phyloP scores from a whole-genome alignment of 1,284 basidiomycete genomes.

The Phellopilus nigrolimitatus region DNA sequence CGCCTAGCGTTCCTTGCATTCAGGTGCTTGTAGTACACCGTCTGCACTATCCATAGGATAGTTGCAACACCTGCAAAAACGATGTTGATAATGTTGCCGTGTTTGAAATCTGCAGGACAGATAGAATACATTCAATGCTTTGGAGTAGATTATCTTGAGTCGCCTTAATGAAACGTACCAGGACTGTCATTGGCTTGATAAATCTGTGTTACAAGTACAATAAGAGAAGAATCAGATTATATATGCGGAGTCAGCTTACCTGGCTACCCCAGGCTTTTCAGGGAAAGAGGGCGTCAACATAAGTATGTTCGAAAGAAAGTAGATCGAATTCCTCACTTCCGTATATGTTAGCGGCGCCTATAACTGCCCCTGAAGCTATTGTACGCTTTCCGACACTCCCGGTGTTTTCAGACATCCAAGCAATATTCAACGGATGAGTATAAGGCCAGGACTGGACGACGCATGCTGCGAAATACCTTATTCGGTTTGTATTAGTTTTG shows the following conservation, averaged over 20 bases:
- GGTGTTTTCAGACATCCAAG: slow-evolving; percentile 39
- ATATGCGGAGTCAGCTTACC: neutral
- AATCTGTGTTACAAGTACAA: slow-evolving; percentile 28
- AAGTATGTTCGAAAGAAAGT: neutral
- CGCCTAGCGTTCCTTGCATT: slow-evolving; percentile 28
- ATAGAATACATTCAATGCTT: no score
- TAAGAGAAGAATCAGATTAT: neutral
- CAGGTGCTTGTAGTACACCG: slow-evolving; percentile 28
- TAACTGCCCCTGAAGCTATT: slow-evolving; percentile 34
- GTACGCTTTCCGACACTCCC: slow-evolving; percentile 35
- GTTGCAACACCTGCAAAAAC: slow-evolving; percentile 32
- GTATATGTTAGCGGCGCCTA: slow-evolving; percentile 33
- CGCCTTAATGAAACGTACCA: slow-evolving; percentile 25
- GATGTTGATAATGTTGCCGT: slow-evolving; percentile 37
- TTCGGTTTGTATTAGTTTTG: neutral
- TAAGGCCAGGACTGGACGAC: slow-evolving; percentile 36
- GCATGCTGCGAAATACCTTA: slow-evolving; percentile 32
- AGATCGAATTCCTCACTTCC: slow-evolving; percentile 12
- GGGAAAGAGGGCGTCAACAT: neutral
- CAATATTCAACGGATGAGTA: slow-evolving; percentile 36
- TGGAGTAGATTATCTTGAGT: no score
- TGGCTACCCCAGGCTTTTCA: slow-evolving; percentile 16
- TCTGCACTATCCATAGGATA: slow-evolving; percentile 33
- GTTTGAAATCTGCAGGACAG: slow-evolving; percentile 29
- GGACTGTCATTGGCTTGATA: slow-evolving; percentile 36